Conservation (phyloP, 106 monocot species). For the Gastrodia elata region DNA sequence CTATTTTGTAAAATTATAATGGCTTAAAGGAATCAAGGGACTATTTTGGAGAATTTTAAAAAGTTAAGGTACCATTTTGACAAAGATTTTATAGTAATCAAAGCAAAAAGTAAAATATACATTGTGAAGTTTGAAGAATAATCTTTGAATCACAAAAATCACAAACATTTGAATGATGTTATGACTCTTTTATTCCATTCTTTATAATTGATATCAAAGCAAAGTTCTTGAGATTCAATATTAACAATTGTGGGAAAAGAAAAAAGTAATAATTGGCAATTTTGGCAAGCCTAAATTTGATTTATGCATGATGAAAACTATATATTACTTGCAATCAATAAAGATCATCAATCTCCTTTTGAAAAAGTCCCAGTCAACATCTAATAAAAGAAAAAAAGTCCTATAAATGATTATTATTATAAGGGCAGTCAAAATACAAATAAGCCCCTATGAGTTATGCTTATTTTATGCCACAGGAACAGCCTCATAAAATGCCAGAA, state of each 20-base stretch:
- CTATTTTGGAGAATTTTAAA: no score
- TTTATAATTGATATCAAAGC: neutral
- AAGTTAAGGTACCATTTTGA: no score
- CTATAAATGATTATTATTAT: neutral
- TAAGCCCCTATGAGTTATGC: no score
- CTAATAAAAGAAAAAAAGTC: neutral
- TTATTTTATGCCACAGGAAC: neutral
- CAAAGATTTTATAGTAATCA: no score
- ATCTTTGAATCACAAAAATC: neutral
- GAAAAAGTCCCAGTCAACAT: neutral
- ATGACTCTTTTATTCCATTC: neutral
- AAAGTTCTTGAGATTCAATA: neutral
- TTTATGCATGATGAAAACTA: neutral
- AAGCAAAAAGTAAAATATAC: neutral
- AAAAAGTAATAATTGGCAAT: neutral
- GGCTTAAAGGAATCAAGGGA: no score
- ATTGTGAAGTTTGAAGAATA: neutral
- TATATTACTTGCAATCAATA: neutral
- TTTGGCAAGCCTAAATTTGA: neutral
- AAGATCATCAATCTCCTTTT: neutral
- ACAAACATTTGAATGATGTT: neutral
- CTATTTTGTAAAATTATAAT: no score
- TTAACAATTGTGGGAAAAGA: neutral
- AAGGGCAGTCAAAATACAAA: no score
- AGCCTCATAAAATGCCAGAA: neutral